Conservation (phyloP, 805 yeast genomes). For the Candida koratica region DNA sequence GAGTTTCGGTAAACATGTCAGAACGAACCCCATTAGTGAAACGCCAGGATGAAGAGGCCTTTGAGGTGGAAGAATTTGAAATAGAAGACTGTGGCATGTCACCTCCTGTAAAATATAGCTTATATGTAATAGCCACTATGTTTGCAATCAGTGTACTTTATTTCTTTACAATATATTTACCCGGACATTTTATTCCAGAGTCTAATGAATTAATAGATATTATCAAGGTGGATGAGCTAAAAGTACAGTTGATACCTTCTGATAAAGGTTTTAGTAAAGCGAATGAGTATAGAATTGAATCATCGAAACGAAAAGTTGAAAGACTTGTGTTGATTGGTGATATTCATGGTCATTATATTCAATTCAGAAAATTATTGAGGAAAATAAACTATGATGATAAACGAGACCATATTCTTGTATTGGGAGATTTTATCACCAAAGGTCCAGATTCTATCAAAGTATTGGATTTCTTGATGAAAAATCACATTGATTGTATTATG, state of each 20-base stretch:
- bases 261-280: constrained; percentile 10
- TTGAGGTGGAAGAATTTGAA: constrained; percentile 17
- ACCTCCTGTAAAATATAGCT: constrained; percentile 15
- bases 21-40: constrained; percentile 16
- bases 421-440: constrained; percentile 85
- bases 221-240: constrained; percentile 21
- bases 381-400: constrained; percentile 44
- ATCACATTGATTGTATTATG: constrained; percentile 66
- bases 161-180: constrained; percentile 31
- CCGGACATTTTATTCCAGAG: constrained; percentile 33
- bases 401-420: constrained; percentile 57
- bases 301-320: constrained; percentile 18
- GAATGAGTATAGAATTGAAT: constrained; percentile 8
- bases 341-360: constrained; percentile 73
- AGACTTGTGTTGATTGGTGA: constrained; percentile 78
- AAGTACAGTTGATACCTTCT: constrained; percentile 26
- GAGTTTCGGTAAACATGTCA: too few relatives aligned
- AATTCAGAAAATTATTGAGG: constrained; percentile 50
- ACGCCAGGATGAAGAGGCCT: constrained; percentile 4
- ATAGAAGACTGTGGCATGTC: constrained; percentile 15
- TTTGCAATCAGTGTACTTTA: constrained; percentile 20
- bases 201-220: constrained; percentile 25
- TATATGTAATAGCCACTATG: constrained; percentile 14
- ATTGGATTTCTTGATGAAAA: constrained; percentile 56
- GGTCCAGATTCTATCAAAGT: constrained; percentile 75